These are phyloP conservation scores for Quercus phellos DNA, from an alignment of 331 rosid species.

Conservation along the genomic window DNA sequence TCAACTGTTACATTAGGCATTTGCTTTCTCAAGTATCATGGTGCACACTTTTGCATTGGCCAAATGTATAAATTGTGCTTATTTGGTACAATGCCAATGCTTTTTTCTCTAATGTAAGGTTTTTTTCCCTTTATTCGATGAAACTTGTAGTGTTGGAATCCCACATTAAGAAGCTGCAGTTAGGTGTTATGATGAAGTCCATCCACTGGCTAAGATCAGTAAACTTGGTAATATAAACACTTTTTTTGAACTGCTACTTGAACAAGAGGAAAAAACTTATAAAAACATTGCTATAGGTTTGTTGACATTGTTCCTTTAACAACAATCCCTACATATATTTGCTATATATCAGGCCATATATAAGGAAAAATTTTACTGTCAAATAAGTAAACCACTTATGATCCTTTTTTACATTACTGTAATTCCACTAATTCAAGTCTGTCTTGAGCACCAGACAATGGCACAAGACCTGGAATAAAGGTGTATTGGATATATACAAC, in stretches of 20 bases:
- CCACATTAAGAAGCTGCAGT: conserved; percentile 38
- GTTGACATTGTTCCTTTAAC: background rate
- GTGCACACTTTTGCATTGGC: background rate
- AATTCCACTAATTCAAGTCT: background rate
- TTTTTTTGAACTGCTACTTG: background rate
- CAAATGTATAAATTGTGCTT: background rate
- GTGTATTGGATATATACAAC: background rate
- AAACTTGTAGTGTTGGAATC: conserved; percentile 36
- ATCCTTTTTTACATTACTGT: background rate
- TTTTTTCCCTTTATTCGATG: background rate
- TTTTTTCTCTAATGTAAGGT: background rate
- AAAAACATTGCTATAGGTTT: background rate
- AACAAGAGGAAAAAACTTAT: background rate
- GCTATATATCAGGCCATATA: background rate
- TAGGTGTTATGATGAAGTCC: conserved; percentile 34
- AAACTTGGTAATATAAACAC: background rate
- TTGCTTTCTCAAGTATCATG: background rate
- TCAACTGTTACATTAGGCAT: background rate
- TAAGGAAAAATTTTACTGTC: background rate
- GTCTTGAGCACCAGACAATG: background rate
- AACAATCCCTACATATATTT: background rate
- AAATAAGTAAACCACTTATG: background rate
- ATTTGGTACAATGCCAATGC: background rate
- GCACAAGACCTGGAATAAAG: background rate
- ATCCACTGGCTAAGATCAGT: conserved; percentile 42